Base-by-base conservation (phyloP, 2,329 filamentous ascomycete species). In the Acrodontium crateriforme region DNA sequence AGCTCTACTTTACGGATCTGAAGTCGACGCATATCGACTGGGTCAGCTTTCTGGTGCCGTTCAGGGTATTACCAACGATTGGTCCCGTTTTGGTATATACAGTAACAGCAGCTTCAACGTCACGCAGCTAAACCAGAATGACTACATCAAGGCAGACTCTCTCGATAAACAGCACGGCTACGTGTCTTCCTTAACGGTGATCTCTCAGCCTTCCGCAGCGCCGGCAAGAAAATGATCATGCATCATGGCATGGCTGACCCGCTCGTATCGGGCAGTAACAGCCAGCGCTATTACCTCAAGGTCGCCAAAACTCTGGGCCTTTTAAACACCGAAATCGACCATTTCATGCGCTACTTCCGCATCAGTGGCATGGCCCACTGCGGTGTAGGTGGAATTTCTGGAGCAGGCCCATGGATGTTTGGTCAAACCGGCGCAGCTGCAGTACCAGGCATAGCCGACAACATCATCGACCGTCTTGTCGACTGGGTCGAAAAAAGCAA, bases 291-390 rank as follows among this genome's bases (percentile, higher is more conserved):
- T 52, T 67, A 67, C 45, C 49, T 63, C 25, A 52, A 63, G 24
- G 58, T 65, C 3, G 46, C 51, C 3, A n/a, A 38, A 15, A 40
- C 45, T 17, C 58, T 62, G 36, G 51, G 42, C 18, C 37, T 56
- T 15, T 37, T 52, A 24, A 53, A 60, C 31, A 52, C 50, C 10
- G 51, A 47, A 6, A 47, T 50, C 8, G 54, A 56, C 29, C 42
- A 49, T 29, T 55, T 56, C 41, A 40, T 60, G 25, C 58, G 66
- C 25, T 62, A 56, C 45, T 71, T 71, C 52, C 55, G 56, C 17
- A 62, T 62, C 44, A 62, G 45, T 32, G 69, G 67, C 5, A 64
- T 67, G 52, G 52, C 46, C 2, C 67, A 71, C 44, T 71, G 67
- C 40, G 36, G 59, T 61, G 38, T 42, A 2, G 61, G 60, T 18